Percentiles rank a stretch among this genome's conserved stretches.
Conservation (phyloP, 2,329 filamentous ascomycete species). For the Neonectria sp. region DNA sequence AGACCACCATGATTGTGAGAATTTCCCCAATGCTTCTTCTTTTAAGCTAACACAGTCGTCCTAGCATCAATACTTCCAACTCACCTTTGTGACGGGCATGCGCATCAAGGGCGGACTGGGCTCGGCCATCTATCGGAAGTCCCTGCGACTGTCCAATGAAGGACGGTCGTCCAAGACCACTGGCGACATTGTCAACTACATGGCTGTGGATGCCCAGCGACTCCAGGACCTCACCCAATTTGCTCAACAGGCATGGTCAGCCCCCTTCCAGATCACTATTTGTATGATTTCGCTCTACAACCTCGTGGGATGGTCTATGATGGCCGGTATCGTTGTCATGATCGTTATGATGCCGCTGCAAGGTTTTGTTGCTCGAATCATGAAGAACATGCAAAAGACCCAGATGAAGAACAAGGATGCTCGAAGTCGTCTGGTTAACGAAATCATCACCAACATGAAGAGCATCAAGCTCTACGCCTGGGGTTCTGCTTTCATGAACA, state of each 20-base stretch:
- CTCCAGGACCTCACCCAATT: slow-evolving; percentile 96
- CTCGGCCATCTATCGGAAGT: slow-evolving; percentile 93
- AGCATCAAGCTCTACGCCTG: slow-evolving; percentile 99
- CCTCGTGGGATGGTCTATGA: slow-evolving; percentile 94
- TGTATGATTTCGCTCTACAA: slow-evolving; percentile 98
- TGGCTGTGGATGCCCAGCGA: slow-evolving; percentile 98
- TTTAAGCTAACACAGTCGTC: slow-evolving; percentile 38
- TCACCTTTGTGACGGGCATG: slow-evolving; percentile 96
- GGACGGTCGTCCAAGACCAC: slow-evolving; percentile 91
- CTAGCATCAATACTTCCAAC: slow-evolving; percentile 94
- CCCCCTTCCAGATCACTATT: slow-evolving; percentile 94
- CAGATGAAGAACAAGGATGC: slow-evolving; percentile 99
- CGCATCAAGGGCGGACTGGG: slow-evolving; percentile 93
- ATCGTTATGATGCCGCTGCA: slow-evolving; percentile 98
- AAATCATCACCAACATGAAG: slow-evolving; percentile 99
- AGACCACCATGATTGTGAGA: slow-evolving; percentile 83
- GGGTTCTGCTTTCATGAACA: slow-evolving; percentile 97
- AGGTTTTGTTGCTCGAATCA: slow-evolving; percentile 89
- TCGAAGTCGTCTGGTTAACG: slow-evolving; percentile 92
- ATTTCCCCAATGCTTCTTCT: neutral
- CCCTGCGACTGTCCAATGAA: slow-evolving; percentile 91
- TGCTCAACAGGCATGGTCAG: slow-evolving; percentile 95
- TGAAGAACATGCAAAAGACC: slow-evolving; percentile 94
- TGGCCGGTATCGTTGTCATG: slow-evolving; percentile 96
- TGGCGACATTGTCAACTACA: slow-evolving; percentile 98